phyloP scores from a whole-genome alignment of 352 stramenopile species.

The Saprolegnia diclina region DNA sequence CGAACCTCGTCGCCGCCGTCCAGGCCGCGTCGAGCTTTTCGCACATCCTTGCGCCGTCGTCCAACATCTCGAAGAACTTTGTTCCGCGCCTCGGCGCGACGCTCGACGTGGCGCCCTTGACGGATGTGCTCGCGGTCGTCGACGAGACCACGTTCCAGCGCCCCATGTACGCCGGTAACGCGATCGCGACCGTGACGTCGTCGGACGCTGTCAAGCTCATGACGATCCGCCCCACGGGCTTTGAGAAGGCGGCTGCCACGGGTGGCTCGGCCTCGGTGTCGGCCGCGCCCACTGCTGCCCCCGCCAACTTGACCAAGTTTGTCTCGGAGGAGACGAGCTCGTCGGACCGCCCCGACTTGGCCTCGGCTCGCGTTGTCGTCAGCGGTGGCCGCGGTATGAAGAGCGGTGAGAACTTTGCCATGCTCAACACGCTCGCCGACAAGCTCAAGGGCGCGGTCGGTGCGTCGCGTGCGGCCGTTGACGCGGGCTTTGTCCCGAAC shows the following conservation, averaged over 20 bases:
- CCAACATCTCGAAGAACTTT: conserved; percentile 97
- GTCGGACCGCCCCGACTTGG: conserved; percentile 94
- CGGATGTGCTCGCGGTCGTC: conserved; percentile 90
- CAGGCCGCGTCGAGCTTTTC: conserved; percentile 68
- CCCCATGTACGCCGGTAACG: conserved; percentile 81
- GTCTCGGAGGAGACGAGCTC: conserved; percentile 92
- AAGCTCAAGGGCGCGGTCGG: conserved; percentile 97
- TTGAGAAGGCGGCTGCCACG: conserved; percentile 92
- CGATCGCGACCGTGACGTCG: conserved; percentile 86
- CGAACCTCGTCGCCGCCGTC: conserved; percentile 60
- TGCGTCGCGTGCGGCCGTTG: conserved; percentile 95
- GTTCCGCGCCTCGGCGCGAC: conserved; percentile 92
- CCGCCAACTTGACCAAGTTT: conserved; percentile 79
- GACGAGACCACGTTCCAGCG: conserved; percentile 95
- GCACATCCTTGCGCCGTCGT: conserved; percentile 92
- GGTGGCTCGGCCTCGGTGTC: conserved; percentile 71
- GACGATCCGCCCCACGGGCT: conserved; percentile 94
- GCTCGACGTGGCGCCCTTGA: conserved; percentile 93
- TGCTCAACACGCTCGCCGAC: conserved; percentile 97
- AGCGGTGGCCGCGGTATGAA: conserved; percentile 96
- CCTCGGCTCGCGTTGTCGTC: conserved; percentile 92
- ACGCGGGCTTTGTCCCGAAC: conserved; percentile 97
- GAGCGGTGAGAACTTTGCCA: conserved; percentile 96
- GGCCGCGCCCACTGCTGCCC: conserved; percentile 46
- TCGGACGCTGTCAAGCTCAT: conserved; percentile 91